These are phyloP conservation scores for Aureobasidium uvarum DNA, from an alignment of 2,329 filamentous ascomycete genomes.

Conservation along the genomic window DNA sequence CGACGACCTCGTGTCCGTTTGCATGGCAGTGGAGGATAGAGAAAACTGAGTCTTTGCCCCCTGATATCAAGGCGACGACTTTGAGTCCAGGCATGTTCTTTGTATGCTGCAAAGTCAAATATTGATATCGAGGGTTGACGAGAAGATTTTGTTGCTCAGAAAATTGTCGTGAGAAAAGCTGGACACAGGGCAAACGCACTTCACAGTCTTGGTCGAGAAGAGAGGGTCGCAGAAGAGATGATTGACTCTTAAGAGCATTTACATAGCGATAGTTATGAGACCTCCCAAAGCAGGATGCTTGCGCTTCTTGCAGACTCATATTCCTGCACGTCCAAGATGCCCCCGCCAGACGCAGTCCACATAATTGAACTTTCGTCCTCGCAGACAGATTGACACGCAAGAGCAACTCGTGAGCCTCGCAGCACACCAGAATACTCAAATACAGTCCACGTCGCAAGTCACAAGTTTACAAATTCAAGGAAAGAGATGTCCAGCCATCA, in stretches of 20 bases:
- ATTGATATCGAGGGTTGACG: neutral
- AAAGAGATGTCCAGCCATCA: conserved; percentile 36
- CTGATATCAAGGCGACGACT: conserved; percentile 90
- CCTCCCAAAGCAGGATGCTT: neutral
- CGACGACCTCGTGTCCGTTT: conserved; percentile 81
- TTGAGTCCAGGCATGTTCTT: conserved; percentile 49
- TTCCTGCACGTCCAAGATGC: neutral
- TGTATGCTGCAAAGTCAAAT: neutral
- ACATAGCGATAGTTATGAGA: neutral
- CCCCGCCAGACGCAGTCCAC: neutral
- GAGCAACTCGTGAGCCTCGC: neutral
- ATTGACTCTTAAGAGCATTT: neutral
- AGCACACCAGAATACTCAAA: too few species aligned
- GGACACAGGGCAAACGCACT: neutral
- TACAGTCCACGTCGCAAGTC: neutral
- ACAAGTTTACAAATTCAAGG: neutral
- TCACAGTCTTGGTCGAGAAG: neutral
- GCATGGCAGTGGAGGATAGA: conserved; percentile 84
- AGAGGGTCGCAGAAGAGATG: neutral
- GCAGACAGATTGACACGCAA: neutral
- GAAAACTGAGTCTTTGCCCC: conserved; percentile 96
- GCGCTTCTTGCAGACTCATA: neutral
- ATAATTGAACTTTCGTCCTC: neutral
- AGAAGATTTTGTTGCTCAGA: neutral
- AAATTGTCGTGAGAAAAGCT: neutral